Conservation (phyloP, 768 basidiomycete genomes). For the Saitozyma sp. region DNA sequence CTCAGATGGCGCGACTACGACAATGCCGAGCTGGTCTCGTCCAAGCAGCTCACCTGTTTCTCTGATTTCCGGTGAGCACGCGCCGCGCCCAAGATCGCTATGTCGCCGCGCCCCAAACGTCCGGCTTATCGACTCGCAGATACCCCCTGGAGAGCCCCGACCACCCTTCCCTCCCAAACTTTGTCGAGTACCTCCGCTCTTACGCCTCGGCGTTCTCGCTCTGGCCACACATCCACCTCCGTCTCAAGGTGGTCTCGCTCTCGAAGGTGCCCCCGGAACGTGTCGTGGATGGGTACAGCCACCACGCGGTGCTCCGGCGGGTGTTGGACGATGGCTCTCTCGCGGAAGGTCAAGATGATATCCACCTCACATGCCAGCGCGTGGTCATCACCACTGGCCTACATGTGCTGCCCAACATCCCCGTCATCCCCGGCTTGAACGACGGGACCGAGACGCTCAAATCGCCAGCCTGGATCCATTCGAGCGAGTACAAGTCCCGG, state of each 20-base stretch:
- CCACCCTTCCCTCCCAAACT: slow-evolving; percentile 51
- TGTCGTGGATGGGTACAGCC: slow-evolving; percentile 53
- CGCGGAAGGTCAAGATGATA: slow-evolving; percentile 1
- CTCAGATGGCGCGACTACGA: slow-evolving; percentile 41
- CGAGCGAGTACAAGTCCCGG: slow-evolving; percentile 59
- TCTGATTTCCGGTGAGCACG: slow-evolving; percentile 64
- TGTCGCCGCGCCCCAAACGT: not conserved
- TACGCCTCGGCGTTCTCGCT: slow-evolving; percentile 58
- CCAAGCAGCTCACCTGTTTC: slow-evolving; percentile 71
- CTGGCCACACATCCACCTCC: slow-evolving; percentile 30
- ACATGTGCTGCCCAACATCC: slow-evolving; percentile 61
- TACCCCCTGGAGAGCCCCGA: slow-evolving; percentile 41
- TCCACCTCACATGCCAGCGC: slow-evolving; percentile 35
- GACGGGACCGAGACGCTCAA: slow-evolving; percentile 51
- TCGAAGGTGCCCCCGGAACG: slow-evolving; percentile 47
- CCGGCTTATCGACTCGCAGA: slow-evolving; percentile 12
- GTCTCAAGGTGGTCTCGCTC: slow-evolving; percentile 35
- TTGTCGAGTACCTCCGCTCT: slow-evolving; percentile 59
- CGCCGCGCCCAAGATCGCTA: not conserved
- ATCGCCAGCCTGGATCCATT: slow-evolving; percentile 55
- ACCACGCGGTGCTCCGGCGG: slow-evolving; percentile 52
- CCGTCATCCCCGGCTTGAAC: slow-evolving; percentile 58
- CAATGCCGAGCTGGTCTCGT: slow-evolving; percentile 53
- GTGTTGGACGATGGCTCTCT: slow-evolving; percentile 40
- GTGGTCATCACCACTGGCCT: slow-evolving; percentile 62